Evolutionary conservation across 1,284 basidiomycete genomes (phyloP).

Genomic region (Baeospora myosura): DNA sequence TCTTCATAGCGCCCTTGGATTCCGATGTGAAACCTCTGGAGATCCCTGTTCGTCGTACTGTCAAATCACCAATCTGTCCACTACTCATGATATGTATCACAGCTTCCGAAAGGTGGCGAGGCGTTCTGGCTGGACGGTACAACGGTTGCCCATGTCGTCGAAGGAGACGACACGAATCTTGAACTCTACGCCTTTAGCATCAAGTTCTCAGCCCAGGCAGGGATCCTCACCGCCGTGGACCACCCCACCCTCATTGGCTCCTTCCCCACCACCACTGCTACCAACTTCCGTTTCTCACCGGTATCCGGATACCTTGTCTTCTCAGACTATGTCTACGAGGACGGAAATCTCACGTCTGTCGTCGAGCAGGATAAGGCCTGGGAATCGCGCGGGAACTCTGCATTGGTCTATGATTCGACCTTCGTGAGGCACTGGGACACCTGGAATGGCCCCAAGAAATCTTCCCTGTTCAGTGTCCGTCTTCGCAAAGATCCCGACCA

Average conservation of each 20-base stretch:
- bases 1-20: slow-evolving; percentile 56
- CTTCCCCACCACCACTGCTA: slow-evolving; percentile 58
- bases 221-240: slow-evolving; percentile 25
- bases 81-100: slow-evolving; percentile 1
- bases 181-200: slow-evolving; percentile 55
- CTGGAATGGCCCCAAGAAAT: slow-evolving; percentile 68
- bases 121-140: slow-evolving; percentile 68
- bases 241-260: slow-evolving; percentile 41
- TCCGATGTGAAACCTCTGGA: slow-evolving; percentile 39
- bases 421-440: slow-evolving; percentile 86
- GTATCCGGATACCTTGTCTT: slow-evolving; percentile 56
- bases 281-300: slow-evolving; percentile 62
- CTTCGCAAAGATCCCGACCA: slow-evolving; percentile 40
- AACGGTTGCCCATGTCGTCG: slow-evolving; percentile 62
- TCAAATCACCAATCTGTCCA: neutral
- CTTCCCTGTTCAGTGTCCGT: slow-evolving; percentile 60
- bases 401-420: slow-evolving; percentile 65
- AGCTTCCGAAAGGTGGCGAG: slow-evolving; percentile 59
- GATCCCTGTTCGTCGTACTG: slow-evolving; percentile 34
- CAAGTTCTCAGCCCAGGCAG: slow-evolving; percentile 26
- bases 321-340: slow-evolving; percentile 69
- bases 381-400: slow-evolving; percentile 65
- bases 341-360: slow-evolving; percentile 63
- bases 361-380: slow-evolving; percentile 63
- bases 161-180: slow-evolving; percentile 38